Conservation (phyloP, 169 alveolate genomes). For the Plasmodium cynomolgi region DNA sequence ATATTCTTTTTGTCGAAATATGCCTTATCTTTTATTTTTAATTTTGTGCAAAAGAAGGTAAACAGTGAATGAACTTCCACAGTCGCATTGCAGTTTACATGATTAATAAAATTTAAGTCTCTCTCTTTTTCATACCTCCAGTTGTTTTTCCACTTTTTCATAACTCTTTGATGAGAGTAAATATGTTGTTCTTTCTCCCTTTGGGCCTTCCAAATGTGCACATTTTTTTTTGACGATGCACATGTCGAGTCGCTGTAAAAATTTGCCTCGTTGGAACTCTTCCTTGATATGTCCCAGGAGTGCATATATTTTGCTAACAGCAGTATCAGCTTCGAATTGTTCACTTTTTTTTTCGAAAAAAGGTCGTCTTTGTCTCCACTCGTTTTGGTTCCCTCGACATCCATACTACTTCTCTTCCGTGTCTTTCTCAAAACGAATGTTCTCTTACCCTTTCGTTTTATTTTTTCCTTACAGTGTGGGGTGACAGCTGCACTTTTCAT, state of each 20-base stretch:
- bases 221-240: neutral
- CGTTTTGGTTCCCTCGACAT: neutral
- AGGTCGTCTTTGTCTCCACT: neutral
- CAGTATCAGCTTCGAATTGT: neutral
- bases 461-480: slow-evolving; percentile 8
- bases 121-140: neutral
- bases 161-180: neutral
- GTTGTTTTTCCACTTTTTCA: neutral
- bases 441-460: neutral
- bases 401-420: neutral
- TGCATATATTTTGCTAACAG: neutral
- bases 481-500: slow-evolving; percentile 4
- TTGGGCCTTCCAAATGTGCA: neutral
- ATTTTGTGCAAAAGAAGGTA: slow-evolving; percentile 60
- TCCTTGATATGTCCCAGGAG: neutral
- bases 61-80: slow-evolving; percentile 43
- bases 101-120: slow-evolving; percentile 1
- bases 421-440: neutral
- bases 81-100: slow-evolving; percentile 5
- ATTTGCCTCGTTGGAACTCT: neutral
- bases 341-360: neutral
- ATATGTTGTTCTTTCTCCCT: neutral
- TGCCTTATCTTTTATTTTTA: slow-evolving; percentile 42
- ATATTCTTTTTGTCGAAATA: slow-evolving; percentile 14
- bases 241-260: neutral